phyloP scores from a whole-genome alignment of 768 basidiomycete genomes.

The Tephrocybe sp. region DNA sequence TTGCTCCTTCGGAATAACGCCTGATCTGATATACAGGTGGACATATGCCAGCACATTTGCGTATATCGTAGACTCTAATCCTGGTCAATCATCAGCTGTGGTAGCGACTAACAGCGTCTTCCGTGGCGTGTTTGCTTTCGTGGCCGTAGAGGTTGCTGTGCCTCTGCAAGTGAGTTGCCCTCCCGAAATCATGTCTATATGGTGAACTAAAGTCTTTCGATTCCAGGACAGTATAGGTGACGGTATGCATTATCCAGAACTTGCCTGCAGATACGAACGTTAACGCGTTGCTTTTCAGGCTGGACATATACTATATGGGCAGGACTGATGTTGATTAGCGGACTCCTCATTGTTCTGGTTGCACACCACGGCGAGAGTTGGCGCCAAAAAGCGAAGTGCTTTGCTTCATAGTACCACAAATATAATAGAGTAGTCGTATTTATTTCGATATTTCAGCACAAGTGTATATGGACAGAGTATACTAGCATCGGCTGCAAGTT shows the following conservation, averaged over 20 bases:
- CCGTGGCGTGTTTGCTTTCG: slow-evolving; percentile 65
- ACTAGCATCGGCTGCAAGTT: too few species aligned
- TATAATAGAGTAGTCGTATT: too few species aligned
- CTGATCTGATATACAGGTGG: slow-evolving; percentile 24
- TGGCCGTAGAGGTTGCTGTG: slow-evolving; percentile 69
- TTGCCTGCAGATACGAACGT: background rate
- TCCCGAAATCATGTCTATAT: background rate
- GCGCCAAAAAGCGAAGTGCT: slow-evolving; percentile 50
- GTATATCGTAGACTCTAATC: slow-evolving; percentile 86
- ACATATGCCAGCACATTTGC: slow-evolving; percentile 73
- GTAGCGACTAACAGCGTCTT: slow-evolving; percentile 76
- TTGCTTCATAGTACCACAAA: too few species aligned
- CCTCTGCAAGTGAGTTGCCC: slow-evolving; percentile 56
- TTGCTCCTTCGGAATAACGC: background rate
- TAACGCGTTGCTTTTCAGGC: slow-evolving; percentile 24
- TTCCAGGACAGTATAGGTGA: slow-evolving; percentile 66
- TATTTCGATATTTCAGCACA: too few species aligned
- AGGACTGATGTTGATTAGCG: slow-evolving; percentile 46
- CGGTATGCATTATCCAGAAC: slow-evolving; percentile 35
- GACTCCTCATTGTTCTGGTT: slow-evolving; percentile 57
- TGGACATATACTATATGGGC: slow-evolving; percentile 70
- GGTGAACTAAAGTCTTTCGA: background rate
- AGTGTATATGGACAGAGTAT: too few species aligned
- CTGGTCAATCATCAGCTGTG: slow-evolving; percentile 73
- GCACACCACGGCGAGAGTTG: slow-evolving; percentile 56